Evolutionary conservation across 345 rosid species (phyloP), one percentile per base, ranked within the genome.

Genomic region (Heritiera fomes): DNA sequence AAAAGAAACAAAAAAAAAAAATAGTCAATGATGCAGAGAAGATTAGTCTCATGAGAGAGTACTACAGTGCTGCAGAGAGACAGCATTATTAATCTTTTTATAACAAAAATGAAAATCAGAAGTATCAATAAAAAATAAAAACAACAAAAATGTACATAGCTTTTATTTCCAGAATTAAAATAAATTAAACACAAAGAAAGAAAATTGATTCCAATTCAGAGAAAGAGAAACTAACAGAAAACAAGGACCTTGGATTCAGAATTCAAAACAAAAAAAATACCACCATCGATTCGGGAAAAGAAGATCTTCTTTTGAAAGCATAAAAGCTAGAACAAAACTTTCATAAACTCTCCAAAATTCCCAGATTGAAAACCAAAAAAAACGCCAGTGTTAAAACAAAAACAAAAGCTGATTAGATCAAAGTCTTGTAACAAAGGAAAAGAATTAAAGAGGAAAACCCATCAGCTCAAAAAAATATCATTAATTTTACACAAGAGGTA

Each of bases 1-100:
- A 70, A 71, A 41, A 41, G 43, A 67, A 30, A 12, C 1, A 43
- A 43, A 40, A 71, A 71, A 81, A 78, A 77, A 72, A 70, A 80
- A 43, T 64, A 78, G 87, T 87, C 87, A 86, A 86, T 84, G 86
- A 80, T 53, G 76, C 81, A 83, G 85, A 80, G 83, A 83, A 82
- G 86, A 86, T 80, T 81, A 80, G 81, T 74, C 80, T 66, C 80
- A 79, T 79, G 78, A 83, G 81, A 41, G 30, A 77, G 75, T 83
- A 78, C 85, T 80, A 14, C 50, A 60, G 80, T 60, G 38, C 75
- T 79, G 30, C 80, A 78, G 30, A 58, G 45, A 67, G 72, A 72
- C 83, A 77, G 34, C 68, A 81, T 84, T 82, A 75, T 76, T 69
- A 41, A 73, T 59, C 46, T 73, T 71, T 73, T 17, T 53, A 45